Percentiles rank a stretch among this genome's conserved stretches.
These are phyloP conservation scores for Cordyceps militaris DNA, from an alignment of 2,329 filamentous ascomycete genomes.

Conservation along the genomic window DNA sequence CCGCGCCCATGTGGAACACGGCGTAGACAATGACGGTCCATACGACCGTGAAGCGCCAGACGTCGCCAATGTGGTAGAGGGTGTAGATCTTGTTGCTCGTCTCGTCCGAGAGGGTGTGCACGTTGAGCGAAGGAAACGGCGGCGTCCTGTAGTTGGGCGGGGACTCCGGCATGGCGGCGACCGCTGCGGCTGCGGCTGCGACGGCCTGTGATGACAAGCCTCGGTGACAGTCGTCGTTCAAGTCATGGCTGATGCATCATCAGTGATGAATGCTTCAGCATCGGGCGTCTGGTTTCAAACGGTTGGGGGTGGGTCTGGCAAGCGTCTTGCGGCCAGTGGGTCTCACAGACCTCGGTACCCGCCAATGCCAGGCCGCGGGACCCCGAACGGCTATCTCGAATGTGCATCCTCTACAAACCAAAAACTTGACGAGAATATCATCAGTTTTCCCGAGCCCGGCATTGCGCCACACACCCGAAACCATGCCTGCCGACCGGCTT, in stretches of 20 bases:
- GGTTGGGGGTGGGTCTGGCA: not conserved
- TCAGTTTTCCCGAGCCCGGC: not conserved
- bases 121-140: constrained; percentile 74
- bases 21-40: constrained; percentile 81
- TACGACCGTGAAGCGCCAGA: constrained; percentile 79
- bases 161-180: constrained; percentile 25
- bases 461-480: constrained; percentile 14
- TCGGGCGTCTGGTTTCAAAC: not conserved
- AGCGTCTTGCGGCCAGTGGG: not conserved
- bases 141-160: constrained; percentile 56
- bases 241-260: not conserved
- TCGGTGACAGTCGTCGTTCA: not conserved
- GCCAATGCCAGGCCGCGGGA: not conserved
- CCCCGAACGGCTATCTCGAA: not conserved
- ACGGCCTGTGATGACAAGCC: not conserved
- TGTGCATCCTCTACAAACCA: constrained; percentile 2
- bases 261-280: not conserved
- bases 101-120: constrained; percentile 48
- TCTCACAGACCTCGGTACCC: constrained; percentile 6
- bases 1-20: constrained; percentile 65
- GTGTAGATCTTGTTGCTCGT: constrained; percentile 40
- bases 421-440: not conserved
- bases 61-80: constrained; percentile 68
- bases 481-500: constrained; percentile 60
- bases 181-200: not conserved